Percentiles rank a stretch among this genome's conserved stretches.
Evolutionary conservation across 805 yeast species (phyloP).

Genomic region (Zygosaccharomyces rouxii): DNA sequence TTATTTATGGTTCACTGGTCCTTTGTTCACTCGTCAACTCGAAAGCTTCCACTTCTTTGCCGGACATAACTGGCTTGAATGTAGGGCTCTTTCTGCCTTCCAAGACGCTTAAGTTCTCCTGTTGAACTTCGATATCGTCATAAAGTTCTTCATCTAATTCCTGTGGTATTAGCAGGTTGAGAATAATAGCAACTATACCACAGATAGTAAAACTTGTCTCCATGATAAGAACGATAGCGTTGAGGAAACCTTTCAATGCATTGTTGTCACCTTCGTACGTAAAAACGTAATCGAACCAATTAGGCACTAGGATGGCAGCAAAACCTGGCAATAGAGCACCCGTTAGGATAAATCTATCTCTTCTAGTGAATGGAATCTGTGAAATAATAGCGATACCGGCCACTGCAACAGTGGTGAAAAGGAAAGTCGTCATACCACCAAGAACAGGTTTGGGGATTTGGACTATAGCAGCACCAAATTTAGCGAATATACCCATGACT

Average conservation of each 20-base stretch:
- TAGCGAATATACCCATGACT: slow-evolving; percentile 82
- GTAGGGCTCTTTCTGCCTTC: slow-evolving; percentile 20
- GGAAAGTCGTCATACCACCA: slow-evolving; percentile 84
- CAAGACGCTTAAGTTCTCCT: slow-evolving; percentile 24
- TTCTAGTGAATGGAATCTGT: slow-evolving; percentile 49
- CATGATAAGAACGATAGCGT: slow-evolving; percentile 65
- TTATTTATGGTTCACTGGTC: not conserved
- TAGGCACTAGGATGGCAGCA: slow-evolving; percentile 59
- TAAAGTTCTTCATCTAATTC: slow-evolving; percentile 43
- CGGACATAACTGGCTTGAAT: slow-evolving; percentile 11
- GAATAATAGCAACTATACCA: slow-evolving; percentile 58
- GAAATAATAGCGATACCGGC: slow-evolving; percentile 68
- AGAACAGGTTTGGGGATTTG: slow-evolving; percentile 74
- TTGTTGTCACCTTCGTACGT: slow-evolving; percentile 60
- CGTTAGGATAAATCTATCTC: slow-evolving; percentile 70
- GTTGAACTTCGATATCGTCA: slow-evolving; percentile 26
- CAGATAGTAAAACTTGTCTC: slow-evolving; percentile 71
- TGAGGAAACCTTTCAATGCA: slow-evolving; percentile 55
- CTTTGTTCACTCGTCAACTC: slow-evolving; percentile 3
- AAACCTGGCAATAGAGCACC: slow-evolving; percentile 61
- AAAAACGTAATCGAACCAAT: slow-evolving; percentile 62
- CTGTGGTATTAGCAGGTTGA: slow-evolving; percentile 61
- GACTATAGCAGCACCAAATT: slow-evolving; percentile 84
- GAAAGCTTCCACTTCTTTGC: slow-evolving; percentile 19
- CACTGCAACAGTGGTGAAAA: slow-evolving; percentile 71